Evolutionary conservation across 805 yeast species (phyloP).

Genomic region (Cyberlindnera misumaiensis): DNA sequence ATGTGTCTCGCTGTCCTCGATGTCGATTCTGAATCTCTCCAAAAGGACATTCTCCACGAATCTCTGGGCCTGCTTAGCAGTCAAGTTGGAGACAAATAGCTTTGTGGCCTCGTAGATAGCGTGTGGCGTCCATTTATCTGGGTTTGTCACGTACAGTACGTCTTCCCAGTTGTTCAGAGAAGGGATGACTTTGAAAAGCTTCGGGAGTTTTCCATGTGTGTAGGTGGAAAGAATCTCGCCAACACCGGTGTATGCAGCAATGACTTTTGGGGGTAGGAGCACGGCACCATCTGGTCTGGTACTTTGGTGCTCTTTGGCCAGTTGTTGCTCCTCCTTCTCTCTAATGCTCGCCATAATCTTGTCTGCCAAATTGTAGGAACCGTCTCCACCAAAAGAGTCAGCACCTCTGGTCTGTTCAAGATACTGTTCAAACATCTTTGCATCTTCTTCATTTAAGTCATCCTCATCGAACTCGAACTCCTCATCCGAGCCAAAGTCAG

Average conservation of each 20-base stretch:
- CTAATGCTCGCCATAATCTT: slow-evolving; percentile 86
- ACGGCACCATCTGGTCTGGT: slow-evolving; percentile 62
- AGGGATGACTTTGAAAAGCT: slow-evolving; percentile 91
- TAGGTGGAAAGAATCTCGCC: slow-evolving; percentile 83
- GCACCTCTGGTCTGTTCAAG: slow-evolving; percentile 36
- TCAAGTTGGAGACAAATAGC: slow-evolving; percentile 83
- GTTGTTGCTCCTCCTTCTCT: slow-evolving; percentile 51
- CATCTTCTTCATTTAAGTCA: slow-evolving; percentile 72
- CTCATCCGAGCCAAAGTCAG: slow-evolving; percentile 38
- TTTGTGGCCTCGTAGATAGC: slow-evolving; percentile 93
- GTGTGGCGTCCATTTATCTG: slow-evolving; percentile 91
- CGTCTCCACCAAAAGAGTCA: slow-evolving; percentile 26
- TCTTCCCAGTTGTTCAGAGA: slow-evolving; percentile 94
- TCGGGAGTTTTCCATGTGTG: slow-evolving; percentile 96
- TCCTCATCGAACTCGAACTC: slow-evolving; percentile 56
- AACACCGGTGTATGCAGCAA: slow-evolving; percentile 87
- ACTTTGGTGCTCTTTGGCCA: slow-evolving; percentile 22
- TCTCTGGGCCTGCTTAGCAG: slow-evolving; percentile 81
- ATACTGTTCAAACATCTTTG: slow-evolving; percentile 75
- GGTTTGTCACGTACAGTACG: slow-evolving; percentile 85
- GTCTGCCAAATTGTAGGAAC: slow-evolving; percentile 75
- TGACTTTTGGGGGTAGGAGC: slow-evolving; percentile 89
- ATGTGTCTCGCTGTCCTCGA: slow-evolving; percentile 69
- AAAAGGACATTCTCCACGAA: slow-evolving; percentile 63
- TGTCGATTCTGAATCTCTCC: slow-evolving; percentile 64